These are phyloP conservation scores for Lasiodiplodia gonubiensis DNA, from an alignment of 2,329 filamentous ascomycete species.

Conservation along the genomic window DNA sequence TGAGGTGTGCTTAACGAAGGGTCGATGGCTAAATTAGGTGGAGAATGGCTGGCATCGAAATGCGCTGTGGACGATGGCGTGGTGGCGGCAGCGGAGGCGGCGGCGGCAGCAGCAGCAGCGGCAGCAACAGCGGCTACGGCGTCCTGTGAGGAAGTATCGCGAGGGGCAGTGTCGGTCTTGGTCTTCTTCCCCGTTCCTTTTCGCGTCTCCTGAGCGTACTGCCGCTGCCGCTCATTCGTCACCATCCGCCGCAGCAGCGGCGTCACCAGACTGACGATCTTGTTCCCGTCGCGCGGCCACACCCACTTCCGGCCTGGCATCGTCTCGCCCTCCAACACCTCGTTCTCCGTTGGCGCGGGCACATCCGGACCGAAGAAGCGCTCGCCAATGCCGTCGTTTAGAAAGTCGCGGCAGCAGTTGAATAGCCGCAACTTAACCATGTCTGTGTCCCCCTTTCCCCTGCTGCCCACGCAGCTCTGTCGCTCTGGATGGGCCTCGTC, in stretches of 20 bases:
- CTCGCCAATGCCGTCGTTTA: conserved; percentile 58
- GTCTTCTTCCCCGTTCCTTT: conserved; percentile 52
- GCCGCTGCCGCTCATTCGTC: conserved; percentile 63
- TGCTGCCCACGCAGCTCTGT: conserved; percentile 62
- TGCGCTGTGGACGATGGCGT: not conserved
- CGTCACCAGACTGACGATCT: conserved; percentile 63
- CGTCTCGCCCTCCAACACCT: conserved; percentile 49
- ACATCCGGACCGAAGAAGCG: conserved; percentile 55
- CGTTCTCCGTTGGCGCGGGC: conserved; percentile 36
- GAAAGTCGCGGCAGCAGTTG: conserved; percentile 62
- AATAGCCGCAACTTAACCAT: conserved; percentile 63
- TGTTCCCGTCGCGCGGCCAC: conserved; percentile 62
- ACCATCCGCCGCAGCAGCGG: conserved; percentile 64
- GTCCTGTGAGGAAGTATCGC: conserved; percentile 9
- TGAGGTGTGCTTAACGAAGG: conserved; percentile 8
- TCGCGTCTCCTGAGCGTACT: conserved; percentile 63
- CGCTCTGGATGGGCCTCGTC: conserved; percentile 60
- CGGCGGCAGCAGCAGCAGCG: not conserved
- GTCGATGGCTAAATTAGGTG: conserved; percentile 13
- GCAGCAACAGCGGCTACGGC: not conserved
- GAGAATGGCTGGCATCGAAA: conserved; percentile 30
- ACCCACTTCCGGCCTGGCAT: conserved; percentile 48
- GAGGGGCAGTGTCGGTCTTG: conserved; percentile 35
- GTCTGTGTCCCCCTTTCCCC: conserved; percentile 61
- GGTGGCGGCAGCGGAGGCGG: not conserved